These are phyloP conservation scores for Larix sibirica DNA, from an alignment of 83 land plant genomes.

Conservation along the genomic window DNA sequence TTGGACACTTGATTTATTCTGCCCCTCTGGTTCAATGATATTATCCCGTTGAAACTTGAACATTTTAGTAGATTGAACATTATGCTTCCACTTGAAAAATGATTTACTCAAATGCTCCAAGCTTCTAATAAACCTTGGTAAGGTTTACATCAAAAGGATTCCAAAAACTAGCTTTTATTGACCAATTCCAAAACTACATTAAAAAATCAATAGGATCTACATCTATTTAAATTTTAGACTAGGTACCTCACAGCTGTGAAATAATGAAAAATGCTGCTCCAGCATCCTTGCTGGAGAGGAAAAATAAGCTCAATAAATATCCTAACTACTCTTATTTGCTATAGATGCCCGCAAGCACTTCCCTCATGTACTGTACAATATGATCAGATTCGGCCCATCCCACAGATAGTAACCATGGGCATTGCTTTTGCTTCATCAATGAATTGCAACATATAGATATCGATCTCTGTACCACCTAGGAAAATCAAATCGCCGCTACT, in stretches of 20 bases:
- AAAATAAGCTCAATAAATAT: constrained; percentile 10
- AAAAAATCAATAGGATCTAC: constrained; percentile 8
- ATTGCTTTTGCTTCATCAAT: not conserved
- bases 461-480: not conserved
- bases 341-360: constrained; percentile 3
- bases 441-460: not conserved
- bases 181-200: not conserved
- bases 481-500: constrained; percentile 14
- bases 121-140: not conserved
- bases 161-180: not conserved
- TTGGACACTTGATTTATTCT: not conserved
- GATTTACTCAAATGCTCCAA: not conserved
- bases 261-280: not conserved
- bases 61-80: not conserved
- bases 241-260: not conserved
- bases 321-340: constrained; percentile 13
- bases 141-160: constrained; percentile 1
- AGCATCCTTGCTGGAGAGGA: not conserved
- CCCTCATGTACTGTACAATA: constrained; percentile 7
- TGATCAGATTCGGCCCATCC: not conserved
- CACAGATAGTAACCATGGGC: constrained; percentile 7
- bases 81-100: constrained; percentile 3
- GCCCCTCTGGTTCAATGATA: not conserved
- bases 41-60: not conserved
- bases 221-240: not conserved